A percentile compares a stretch with the other conserved stretches of the same genome.
Evolutionary conservation across 225 moss, liverwort and hornwort species (phyloP).

Genomic region (Anthoceros angustus): DNA sequence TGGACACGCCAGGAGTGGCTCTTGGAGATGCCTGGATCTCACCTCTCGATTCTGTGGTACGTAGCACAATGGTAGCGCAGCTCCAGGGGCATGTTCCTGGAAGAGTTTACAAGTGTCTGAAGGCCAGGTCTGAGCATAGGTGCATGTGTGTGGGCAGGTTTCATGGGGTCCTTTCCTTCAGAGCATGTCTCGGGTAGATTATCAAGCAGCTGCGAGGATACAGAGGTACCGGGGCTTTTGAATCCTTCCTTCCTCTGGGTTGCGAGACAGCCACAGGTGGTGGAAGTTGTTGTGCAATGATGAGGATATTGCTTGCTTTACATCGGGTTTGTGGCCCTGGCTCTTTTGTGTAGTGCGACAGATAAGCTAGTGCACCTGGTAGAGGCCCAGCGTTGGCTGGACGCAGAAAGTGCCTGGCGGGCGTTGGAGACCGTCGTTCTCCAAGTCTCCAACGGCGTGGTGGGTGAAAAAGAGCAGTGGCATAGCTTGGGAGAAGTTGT

Average conservation of each 20-base stretch:
- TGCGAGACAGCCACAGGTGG: too few species aligned
- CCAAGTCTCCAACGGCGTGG: slow-evolving; percentile 56
- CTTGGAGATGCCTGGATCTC: slow-evolving; percentile 85
- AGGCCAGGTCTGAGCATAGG: background rate
- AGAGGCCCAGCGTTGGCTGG: slow-evolving; percentile 29
- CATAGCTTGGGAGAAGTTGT: too few species aligned
- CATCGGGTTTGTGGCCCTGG: too few species aligned
- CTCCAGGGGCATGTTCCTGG: background rate
- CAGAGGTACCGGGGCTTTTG: slow-evolving; percentile 22
- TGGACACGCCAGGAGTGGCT: slow-evolving; percentile 33
- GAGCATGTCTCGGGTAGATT: slow-evolving; percentile 60
- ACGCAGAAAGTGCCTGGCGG: slow-evolving; percentile 53
- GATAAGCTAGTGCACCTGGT: slow-evolving; percentile 33
- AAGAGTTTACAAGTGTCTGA: background rate
- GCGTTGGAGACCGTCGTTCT: slow-evolving; percentile 68
- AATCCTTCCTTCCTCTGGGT: too few species aligned
- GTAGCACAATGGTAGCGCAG: background rate
- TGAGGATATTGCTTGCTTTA: too few species aligned
- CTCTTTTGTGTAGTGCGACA: slow-evolving; percentile 1
- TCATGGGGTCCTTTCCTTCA: slow-evolving; percentile 76
- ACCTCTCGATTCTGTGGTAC: slow-evolving; percentile 67
- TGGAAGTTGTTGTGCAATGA: too few species aligned
- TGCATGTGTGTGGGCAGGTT: slow-evolving; percentile 27
- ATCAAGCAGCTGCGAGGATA: slow-evolving; percentile 27
- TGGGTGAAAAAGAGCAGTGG: slow-evolving; percentile 13